Evolutionary conservation across 2,329 filamentous ascomycete genomes (phyloP), one percentile per base, ranked within the genome.

Genomic region (Aureobasidium sp.): DNA sequence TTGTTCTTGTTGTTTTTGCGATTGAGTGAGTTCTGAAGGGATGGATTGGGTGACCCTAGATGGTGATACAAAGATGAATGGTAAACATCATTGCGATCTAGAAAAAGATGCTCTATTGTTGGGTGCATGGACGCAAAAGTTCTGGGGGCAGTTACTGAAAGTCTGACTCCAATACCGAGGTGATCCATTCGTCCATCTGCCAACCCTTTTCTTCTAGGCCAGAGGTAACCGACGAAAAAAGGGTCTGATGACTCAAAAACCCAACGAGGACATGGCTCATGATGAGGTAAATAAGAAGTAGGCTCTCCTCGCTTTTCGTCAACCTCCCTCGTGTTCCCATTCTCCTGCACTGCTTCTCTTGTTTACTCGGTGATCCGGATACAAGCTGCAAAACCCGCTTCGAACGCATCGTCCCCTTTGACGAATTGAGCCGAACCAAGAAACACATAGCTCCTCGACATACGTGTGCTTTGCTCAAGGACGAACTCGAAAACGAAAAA

Each of bases 161-260:
- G 22, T 17, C 29, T 36, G 12, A 6, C 12, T 11, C 36, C 15
- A 48, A 51, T 60, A 60, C 57, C 57, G 57, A 60, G 57, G 57
- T 49, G 44, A 45, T 62, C 61, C 61, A 62, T 62, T 62, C 61
- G 61, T 57, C 61, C 61, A 47, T 59, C 5, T 9, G 20, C 53
- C 39, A 57, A 47, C 36, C 37, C 29, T 36, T 51, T 31, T 20
- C n/a, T 14, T 34, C 47, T 51, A 25, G 45, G 4, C 47, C 27
- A 45, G 53, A 45, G 29, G 41, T 58, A 58, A 58, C 55, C 45
- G 57, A 47, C 15, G 45, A 27, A 42, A 42, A 48, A 22, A 51
- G 25, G 57, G 34, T 42, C 57, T 49, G 44, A 60, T 60, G 57
- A 60, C 57, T 51, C 57, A 60, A 60, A 45, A 39, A 12, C 17